Evolutionary conservation across 2,329 filamentous ascomycete genomes (phyloP).

Genomic region (Elsinoe perseae): DNA sequence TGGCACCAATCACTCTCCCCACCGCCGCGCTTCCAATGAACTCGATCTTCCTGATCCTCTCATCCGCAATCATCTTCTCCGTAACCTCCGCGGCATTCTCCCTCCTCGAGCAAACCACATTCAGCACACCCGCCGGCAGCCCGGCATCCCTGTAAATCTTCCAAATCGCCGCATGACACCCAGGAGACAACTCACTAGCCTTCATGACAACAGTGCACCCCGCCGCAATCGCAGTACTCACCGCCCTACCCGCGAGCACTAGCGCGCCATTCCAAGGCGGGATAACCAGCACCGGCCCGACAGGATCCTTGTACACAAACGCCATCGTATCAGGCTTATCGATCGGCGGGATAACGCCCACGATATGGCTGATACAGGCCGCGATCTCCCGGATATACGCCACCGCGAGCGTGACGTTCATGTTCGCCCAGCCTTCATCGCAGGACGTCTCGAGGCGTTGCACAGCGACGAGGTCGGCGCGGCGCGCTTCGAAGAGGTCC

Average conservation of each 20-base stretch:
- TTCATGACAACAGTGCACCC: slow-evolving; percentile 42
- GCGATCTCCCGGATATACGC: slow-evolving; percentile 27
- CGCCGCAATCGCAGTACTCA: slow-evolving; percentile 39
- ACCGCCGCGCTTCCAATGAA: slow-evolving; percentile 29
- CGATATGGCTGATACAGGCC: slow-evolving; percentile 18
- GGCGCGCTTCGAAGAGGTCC: slow-evolving; percentile 25
- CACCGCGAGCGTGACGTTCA: slow-evolving; percentile 27
- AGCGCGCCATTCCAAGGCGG: slow-evolving; percentile 46
- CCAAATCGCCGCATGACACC: slow-evolving; percentile 32
- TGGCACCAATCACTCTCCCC: slow-evolving; percentile 23
- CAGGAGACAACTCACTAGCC: slow-evolving; percentile 36
- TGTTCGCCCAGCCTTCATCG: slow-evolving; percentile 33
- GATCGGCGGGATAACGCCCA: slow-evolving; percentile 24
- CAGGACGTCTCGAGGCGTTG: slow-evolving; percentile 30
- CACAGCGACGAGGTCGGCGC: slow-evolving; percentile 22
- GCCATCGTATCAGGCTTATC: slow-evolving; percentile 28
- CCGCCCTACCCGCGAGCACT: slow-evolving; percentile 33
- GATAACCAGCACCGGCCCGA: slow-evolving; percentile 54
- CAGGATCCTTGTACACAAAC: slow-evolving; percentile 49
- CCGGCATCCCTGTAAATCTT: slow-evolving; percentile 35
- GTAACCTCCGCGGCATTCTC: slow-evolving; percentile 49
- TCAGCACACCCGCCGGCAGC: slow-evolving; percentile 39
- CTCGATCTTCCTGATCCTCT: slow-evolving; percentile 27
- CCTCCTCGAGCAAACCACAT: slow-evolving; percentile 48
- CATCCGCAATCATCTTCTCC: slow-evolving; percentile 33